Conservation (phyloP, 495 filamentous ascomycete species). For the Penicillium lividum region DNA sequence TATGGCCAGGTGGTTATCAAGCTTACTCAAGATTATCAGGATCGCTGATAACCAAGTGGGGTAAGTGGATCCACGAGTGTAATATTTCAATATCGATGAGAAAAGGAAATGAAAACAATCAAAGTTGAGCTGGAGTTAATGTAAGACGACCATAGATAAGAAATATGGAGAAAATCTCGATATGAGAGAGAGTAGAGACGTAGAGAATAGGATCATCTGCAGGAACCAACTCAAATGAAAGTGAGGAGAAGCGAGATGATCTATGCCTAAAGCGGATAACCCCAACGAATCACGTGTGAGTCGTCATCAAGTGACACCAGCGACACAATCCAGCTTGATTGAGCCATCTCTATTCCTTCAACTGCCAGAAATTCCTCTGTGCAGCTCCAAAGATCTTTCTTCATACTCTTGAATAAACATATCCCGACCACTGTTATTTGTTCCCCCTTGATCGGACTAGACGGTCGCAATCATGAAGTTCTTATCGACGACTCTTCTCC, state of each 20-base stretch:
- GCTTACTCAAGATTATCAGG: neutral
- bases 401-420: neutral
- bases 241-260: conserved; percentile 10
- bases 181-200: no score
- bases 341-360: conserved; percentile 5
- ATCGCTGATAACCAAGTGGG: neutral
- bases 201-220: neutral
- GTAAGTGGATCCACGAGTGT: neutral
- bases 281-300: conserved; percentile 14
- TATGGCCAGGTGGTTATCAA: neutral
- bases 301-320: conserved; percentile 35
- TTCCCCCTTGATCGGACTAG: neutral
- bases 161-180: neutral
- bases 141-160: no score
- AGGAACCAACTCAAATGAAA: neutral
- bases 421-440: neutral
- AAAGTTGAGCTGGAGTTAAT: neutral
- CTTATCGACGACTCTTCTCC: conserved; percentile 37
- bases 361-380: neutral
- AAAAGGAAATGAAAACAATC: neutral
- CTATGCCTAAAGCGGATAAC: conserved; percentile 10
- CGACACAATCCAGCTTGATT: neutral
- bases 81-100: neutral
- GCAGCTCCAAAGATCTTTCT: neutral
- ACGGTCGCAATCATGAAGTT: conserved; percentile 47